A percentile compares a stretch with the other conserved stretches of the same genome.
phyloP scores from a whole-genome alignment of 129 eudicot species.

The Artemisia tridentata region DNA sequence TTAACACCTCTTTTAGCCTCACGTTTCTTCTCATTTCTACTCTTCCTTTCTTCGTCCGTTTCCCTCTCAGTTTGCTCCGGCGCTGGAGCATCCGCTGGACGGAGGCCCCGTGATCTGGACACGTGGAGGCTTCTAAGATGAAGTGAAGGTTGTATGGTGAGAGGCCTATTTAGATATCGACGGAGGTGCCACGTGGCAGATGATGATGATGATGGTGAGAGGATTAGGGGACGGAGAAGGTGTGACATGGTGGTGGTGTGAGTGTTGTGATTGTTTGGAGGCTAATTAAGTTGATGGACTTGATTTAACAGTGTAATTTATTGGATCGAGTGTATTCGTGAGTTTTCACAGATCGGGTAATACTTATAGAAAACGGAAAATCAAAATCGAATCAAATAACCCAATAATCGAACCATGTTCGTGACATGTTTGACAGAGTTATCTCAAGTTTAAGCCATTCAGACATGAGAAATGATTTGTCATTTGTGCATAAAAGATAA shows the following conservation, averaged over 20 bases:
- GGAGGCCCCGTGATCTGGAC: slow-evolving; percentile 51
- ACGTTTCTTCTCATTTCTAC: slow-evolving; percentile 83
- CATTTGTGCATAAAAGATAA: too few species aligned
- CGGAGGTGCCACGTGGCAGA: slow-evolving; percentile 40
- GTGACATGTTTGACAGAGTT: too few species aligned
- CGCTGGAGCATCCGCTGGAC: slow-evolving; percentile 39
- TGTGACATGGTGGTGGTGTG: slow-evolving; percentile 47
- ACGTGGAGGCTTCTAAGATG: slow-evolving; percentile 27
- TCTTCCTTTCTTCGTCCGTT: slow-evolving; percentile 40
- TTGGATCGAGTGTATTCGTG: too few species aligned
- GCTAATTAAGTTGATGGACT: not conserved
- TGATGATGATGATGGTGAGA: slow-evolving; percentile 25
- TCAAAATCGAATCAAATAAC: too few species aligned
- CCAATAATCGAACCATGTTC: too few species aligned
- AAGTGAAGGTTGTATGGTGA: slow-evolving; percentile 18
- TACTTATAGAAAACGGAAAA: too few species aligned
- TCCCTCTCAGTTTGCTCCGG: slow-evolving; percentile 37
- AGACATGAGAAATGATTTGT: too few species aligned
- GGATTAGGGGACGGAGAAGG: slow-evolving; percentile 45
- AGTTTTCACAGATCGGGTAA: too few species aligned
- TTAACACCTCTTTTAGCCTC: slow-evolving; percentile 75
- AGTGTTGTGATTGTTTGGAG: not conserved
- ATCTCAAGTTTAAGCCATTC: too few species aligned
- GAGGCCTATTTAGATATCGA: slow-evolving; percentile 23
- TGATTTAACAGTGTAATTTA: too few species aligned